These are phyloP conservation scores for Penicillium sp. DNA, from an alignment of 2,329 filamentous ascomycete genomes.

Conservation along the genomic window DNA sequence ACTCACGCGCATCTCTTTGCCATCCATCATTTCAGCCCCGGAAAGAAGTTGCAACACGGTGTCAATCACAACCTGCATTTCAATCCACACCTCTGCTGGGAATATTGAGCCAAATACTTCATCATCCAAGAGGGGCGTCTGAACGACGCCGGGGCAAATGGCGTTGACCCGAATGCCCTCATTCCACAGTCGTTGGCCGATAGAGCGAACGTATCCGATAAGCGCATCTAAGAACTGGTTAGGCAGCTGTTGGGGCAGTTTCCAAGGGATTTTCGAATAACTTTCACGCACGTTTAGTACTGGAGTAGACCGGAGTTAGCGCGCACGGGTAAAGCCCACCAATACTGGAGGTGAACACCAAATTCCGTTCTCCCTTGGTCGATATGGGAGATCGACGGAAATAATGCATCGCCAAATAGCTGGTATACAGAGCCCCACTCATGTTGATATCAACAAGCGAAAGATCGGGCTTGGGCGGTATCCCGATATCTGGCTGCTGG, in stretches of 20 bases:
- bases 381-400: slow-evolving; percentile 33
- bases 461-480: slow-evolving; percentile 32
- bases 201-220: slow-evolving; percentile 41
- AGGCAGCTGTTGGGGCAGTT: not conserved
- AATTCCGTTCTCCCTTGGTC: slow-evolving; percentile 20
- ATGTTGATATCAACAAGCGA: slow-evolving; percentile 45
- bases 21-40: slow-evolving; percentile 13
- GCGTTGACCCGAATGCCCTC: slow-evolving; percentile 43
- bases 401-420: slow-evolving; percentile 45
- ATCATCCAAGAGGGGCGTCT: slow-evolving; percentile 36
- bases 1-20: slow-evolving; percentile 10
- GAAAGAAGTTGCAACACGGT: slow-evolving; percentile 7
- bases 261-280: not conserved
- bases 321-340: slow-evolving; percentile 40
- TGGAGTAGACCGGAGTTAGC: slow-evolving; percentile 39
- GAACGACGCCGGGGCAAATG: slow-evolving; percentile 31
- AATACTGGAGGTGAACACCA: slow-evolving; percentile 41
- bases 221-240: slow-evolving; percentile 27
- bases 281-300: slow-evolving; percentile 35
- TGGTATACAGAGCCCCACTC: slow-evolving; percentile 43
- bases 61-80: slow-evolving; percentile 6
- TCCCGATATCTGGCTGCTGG: slow-evolving; percentile 21
- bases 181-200: slow-evolving; percentile 35
- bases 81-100: slow-evolving; percentile 18
- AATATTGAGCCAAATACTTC: slow-evolving; percentile 40